phyloP scores from a whole-genome alignment of 2,329 filamentous ascomycete genomes.

The Rosellinia necatrix region DNA sequence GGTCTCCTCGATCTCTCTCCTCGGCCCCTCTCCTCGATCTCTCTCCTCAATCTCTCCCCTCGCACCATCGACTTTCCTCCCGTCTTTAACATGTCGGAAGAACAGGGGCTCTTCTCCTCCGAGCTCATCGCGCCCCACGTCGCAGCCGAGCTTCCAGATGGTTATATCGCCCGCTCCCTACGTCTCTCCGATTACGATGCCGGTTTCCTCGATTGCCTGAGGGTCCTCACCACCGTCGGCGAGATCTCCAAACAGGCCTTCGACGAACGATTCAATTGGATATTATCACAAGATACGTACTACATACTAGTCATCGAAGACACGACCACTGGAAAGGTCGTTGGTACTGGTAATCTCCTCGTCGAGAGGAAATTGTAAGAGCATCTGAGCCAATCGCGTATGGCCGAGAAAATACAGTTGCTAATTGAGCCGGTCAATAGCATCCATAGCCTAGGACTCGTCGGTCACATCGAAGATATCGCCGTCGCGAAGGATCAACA shows the following conservation, averaged over 20 bases:
- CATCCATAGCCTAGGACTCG: conserved; percentile 79
- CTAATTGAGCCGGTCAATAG: conserved; percentile 45
- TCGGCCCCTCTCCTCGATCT: neutral
- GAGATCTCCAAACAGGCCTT: conserved; percentile 79
- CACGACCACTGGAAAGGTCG: conserved; percentile 64
- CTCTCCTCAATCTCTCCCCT: neutral
- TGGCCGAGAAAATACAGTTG: neutral
- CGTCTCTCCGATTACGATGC: conserved; percentile 75
- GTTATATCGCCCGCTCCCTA: conserved; percentile 83
- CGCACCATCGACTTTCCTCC: neutral
- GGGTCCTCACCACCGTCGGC: conserved; percentile 90
- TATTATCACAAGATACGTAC: conserved; percentile 76
- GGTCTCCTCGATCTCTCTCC: neutral
- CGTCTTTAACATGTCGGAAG: conserved; percentile 41
- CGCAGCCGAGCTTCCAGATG: conserved; percentile 71
- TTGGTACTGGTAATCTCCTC: conserved; percentile 88
- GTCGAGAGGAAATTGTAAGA: conserved; percentile 92
- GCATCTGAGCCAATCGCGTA: neutral
- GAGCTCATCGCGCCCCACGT: conserved; percentile 80
- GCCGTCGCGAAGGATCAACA: conserved; percentile 94
- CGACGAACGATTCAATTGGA: conserved; percentile 80
- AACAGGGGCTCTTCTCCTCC: conserved; percentile 74
- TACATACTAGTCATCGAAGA: conserved; percentile 88
- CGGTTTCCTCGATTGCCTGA: conserved; percentile 88
- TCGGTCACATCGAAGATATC: conserved; percentile 98